These are phyloP conservation scores for Macrolepiota dolichaula DNA, from an alignment of 768 basidiomycete genomes.

Conservation along the genomic window DNA sequence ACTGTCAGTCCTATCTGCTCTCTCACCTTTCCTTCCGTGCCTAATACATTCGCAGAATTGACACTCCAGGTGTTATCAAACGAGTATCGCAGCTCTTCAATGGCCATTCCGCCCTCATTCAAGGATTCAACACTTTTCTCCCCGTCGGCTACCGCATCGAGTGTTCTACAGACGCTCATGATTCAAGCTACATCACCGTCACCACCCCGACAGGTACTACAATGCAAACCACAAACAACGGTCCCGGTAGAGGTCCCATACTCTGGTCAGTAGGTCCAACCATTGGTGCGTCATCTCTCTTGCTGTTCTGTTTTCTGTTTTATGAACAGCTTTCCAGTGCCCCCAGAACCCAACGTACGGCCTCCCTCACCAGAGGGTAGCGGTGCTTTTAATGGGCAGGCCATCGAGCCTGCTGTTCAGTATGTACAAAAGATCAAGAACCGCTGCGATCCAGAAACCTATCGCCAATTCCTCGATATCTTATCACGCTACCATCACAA, in stretches of 20 bases:
- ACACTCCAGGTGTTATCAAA: slow-evolving; percentile 95
- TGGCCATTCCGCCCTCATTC: slow-evolving; percentile 86
- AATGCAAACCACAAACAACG: slow-evolving; percentile 52
- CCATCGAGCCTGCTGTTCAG: slow-evolving; percentile 79
- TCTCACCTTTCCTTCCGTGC: neutral
- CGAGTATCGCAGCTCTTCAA: slow-evolving; percentile 92
- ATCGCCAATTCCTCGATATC: slow-evolving; percentile 75
- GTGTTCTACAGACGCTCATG: slow-evolving; percentile 60
- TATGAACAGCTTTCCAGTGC: slow-evolving; percentile 13
- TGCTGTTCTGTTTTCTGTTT: neutral
- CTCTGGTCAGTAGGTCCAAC: slow-evolving; percentile 31
- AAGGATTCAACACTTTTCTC: slow-evolving; percentile 98
- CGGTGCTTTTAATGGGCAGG: slow-evolving; percentile 34
- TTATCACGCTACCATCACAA: slow-evolving; percentile 60
- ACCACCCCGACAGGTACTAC: slow-evolving; percentile 71
- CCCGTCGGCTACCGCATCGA: slow-evolving; percentile 95
- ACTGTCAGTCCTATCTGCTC: slow-evolving; percentile 44
- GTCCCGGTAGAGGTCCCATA: slow-evolving; percentile 31
- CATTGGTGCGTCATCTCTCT: slow-evolving; percentile 10
- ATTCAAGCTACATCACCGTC: slow-evolving; percentile 67
- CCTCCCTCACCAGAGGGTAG: slow-evolving; percentile 8
- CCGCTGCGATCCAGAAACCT: slow-evolving; percentile 87
- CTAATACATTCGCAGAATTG: slow-evolving; percentile 57
- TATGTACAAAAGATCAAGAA: slow-evolving; percentile 98
- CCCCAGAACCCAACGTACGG: slow-evolving; percentile 27